phyloP scores from a whole-genome alignment of 2,329 filamentous ascomycete species.

The Monosporascus cannonballus region DNA sequence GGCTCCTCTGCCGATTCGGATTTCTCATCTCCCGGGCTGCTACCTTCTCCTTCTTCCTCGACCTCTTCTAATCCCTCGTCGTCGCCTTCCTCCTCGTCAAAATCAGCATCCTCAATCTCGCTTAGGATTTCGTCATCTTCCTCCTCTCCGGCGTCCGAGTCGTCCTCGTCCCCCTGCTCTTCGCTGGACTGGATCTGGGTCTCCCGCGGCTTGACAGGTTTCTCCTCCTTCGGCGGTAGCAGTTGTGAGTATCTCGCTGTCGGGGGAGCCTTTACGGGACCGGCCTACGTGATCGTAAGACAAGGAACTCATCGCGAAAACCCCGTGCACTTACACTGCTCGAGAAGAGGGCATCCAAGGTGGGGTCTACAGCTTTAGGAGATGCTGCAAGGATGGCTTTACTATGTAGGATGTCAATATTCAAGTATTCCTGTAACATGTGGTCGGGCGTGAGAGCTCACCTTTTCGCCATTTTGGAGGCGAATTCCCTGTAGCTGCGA shows the following conservation, averaged over 20 bases:
- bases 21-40: conserved; percentile 29
- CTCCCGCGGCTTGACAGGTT: conserved; percentile 21
- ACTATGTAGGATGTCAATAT: conserved; percentile 23
- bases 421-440: not conserved
- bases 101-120: conserved; percentile 31
- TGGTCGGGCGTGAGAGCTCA: conserved; percentile 8
- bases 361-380: conserved; percentile 58
- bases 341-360: conserved; percentile 64
- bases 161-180: conserved; percentile 12
- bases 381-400: conserved; percentile 36
- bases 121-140: conserved; percentile 29
- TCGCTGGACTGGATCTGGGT: conserved; percentile 13
- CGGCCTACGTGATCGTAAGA: conserved; percentile 32
- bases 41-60: conserved; percentile 26
- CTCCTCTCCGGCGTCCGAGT: conserved; percentile 18
- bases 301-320: conserved; percentile 3
- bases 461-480: conserved; percentile 26
- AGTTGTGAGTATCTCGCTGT: conserved; percentile 39
- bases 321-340: conserved; percentile 54
- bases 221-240: conserved; percentile 27
- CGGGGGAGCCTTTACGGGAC: conserved; percentile 41
- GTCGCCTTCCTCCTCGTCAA: conserved; percentile 30
- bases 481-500: not conserved
- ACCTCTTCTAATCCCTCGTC: conserved; percentile 40
- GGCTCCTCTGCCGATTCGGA: conserved; percentile 33